Conservation (phyloP, 2,329 filamentous ascomycete genomes). For the Epichloe elymi region DNA sequence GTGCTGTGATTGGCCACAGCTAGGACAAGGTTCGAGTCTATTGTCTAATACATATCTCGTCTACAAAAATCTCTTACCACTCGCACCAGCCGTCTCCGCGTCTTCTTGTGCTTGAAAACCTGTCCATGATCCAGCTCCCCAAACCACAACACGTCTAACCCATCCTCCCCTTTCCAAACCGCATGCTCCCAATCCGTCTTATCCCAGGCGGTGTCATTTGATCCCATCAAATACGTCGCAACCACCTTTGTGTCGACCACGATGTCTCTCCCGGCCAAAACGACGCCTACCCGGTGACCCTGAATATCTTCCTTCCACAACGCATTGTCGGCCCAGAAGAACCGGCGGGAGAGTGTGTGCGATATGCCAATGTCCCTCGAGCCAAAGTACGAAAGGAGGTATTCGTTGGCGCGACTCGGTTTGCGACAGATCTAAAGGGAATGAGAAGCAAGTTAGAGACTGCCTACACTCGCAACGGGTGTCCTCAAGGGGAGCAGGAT, state of each 20-base stretch:
- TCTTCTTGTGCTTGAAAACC: slow-evolving; percentile 28
- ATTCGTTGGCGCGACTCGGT: slow-evolving; percentile 38
- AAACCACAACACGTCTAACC: slow-evolving; percentile 40
- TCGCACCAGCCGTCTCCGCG: slow-evolving; percentile 18
- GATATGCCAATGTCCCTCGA: slow-evolving; percentile 44
- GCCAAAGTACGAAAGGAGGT: slow-evolving; percentile 47
- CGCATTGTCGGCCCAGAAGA: slow-evolving; percentile 49
- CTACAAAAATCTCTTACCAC: neutral
- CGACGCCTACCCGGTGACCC: slow-evolving; percentile 30
- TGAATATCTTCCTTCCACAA: slow-evolving; percentile 45
- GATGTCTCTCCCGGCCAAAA: slow-evolving; percentile 36
- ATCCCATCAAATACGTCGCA: slow-evolving; percentile 33
- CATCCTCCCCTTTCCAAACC: slow-evolving; percentile 22
- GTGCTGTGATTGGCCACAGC: neutral
- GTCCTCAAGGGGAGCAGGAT: neutral
- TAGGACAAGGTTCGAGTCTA: too few relatives aligned
- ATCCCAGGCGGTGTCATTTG: slow-evolving; percentile 2
- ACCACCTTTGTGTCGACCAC: slow-evolving; percentile 41
- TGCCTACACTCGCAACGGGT: too few relatives aligned
- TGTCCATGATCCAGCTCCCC: slow-evolving; percentile 43
- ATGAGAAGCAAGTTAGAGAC: too few relatives aligned
- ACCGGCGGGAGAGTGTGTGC: slow-evolving; percentile 42
- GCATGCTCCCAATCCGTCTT: slow-evolving; percentile 7
- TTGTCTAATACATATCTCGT: too few relatives aligned
- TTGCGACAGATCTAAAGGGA: slow-evolving; percentile 21